Percentiles rank a stretch among this genome's conserved stretches.
phyloP scores from a whole-genome alignment of 176 grass and related monocot species.

The Cocos nucifera region DNA sequence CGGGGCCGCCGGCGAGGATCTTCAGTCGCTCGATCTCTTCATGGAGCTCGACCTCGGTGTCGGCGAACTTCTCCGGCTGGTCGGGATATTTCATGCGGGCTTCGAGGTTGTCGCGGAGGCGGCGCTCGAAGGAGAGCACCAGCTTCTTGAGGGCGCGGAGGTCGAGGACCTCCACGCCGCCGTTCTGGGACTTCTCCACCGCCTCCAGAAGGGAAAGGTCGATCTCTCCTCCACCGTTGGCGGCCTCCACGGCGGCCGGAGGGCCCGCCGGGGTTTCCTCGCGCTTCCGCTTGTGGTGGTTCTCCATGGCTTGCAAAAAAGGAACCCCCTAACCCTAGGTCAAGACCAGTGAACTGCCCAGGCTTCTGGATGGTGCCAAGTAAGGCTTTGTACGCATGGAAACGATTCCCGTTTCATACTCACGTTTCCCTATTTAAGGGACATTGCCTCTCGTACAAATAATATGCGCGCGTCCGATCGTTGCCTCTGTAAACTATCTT shows the following conservation, averaged over 20 bases:
- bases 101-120: constrained; percentile 85
- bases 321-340: constrained; percentile 13
- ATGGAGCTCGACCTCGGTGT: constrained; percentile 82
- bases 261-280: constrained; percentile 3
- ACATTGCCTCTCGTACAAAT: too few species aligned
- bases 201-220: constrained; percentile 52
- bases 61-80: constrained; percentile 68
- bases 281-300: constrained; percentile 49
- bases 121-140: constrained; percentile 77
- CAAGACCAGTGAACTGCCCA: too few species aligned
- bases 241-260: not conserved
- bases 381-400: too few species aligned
- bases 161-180: constrained; percentile 68
- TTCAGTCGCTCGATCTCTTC: constrained; percentile 66
- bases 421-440: too few species aligned
- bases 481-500: too few species aligned
- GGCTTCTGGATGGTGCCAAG: too few species aligned
- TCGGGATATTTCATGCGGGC: constrained; percentile 89
- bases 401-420: too few species aligned
- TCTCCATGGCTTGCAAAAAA: constrained; percentile 6
- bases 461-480: too few species aligned
- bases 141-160: constrained; percentile 69
- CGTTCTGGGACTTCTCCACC: constrained; percentile 20
- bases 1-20: constrained; percentile 68
- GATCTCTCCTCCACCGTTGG: not conserved